These are phyloP conservation scores for Podospora anserina DNA, from an alignment of 495 filamentous ascomycete species.

Conservation along the genomic window DNA sequence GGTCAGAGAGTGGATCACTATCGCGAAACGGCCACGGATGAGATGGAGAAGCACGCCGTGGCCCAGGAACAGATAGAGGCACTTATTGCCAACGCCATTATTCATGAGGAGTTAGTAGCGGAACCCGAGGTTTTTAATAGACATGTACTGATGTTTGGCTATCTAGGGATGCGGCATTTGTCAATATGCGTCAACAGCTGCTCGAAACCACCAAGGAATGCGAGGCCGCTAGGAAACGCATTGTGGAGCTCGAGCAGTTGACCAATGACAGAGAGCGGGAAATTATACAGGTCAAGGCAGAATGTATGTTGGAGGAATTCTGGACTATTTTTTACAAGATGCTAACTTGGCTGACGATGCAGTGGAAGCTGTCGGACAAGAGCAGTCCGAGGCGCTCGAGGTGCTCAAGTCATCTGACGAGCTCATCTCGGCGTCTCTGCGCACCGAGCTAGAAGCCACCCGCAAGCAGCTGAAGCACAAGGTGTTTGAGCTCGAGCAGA, in stretches of 20 bases:
- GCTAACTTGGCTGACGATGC: slow-evolving; percentile 20
- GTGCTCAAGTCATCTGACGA: slow-evolving; percentile 53
- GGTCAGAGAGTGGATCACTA: slow-evolving; percentile 39
- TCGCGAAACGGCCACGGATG: slow-evolving; percentile 45
- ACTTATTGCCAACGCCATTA: slow-evolving; percentile 43
- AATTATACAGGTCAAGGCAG: slow-evolving; percentile 38
- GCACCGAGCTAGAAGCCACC: slow-evolving; percentile 49
- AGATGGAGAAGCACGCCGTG: slow-evolving; percentile 51
- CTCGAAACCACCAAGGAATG: slow-evolving; percentile 32
- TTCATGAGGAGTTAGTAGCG: slow-evolving; percentile 49
- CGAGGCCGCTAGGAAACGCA: slow-evolving; percentile 37
- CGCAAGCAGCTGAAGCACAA: slow-evolving; percentile 41
- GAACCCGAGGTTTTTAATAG: slow-evolving; percentile 20
- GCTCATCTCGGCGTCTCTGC: slow-evolving; percentile 49
- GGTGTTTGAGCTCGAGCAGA: slow-evolving; percentile 45
- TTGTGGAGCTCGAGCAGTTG: slow-evolving; percentile 44
- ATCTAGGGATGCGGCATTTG: slow-evolving; percentile 40
- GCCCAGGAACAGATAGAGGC: slow-evolving; percentile 50
- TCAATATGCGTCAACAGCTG: slow-evolving; percentile 38
- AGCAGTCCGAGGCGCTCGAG: slow-evolving; percentile 46
- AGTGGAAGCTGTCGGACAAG: slow-evolving; percentile 49
- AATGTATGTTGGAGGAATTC: slow-evolving; percentile 30
- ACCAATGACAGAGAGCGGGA: slow-evolving; percentile 47
- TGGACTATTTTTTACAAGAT: neutral
- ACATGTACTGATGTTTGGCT: slow-evolving; percentile 37